Conservation (phyloP, 305 asterid genomes). For the Stenogyne calaminthoides region DNA sequence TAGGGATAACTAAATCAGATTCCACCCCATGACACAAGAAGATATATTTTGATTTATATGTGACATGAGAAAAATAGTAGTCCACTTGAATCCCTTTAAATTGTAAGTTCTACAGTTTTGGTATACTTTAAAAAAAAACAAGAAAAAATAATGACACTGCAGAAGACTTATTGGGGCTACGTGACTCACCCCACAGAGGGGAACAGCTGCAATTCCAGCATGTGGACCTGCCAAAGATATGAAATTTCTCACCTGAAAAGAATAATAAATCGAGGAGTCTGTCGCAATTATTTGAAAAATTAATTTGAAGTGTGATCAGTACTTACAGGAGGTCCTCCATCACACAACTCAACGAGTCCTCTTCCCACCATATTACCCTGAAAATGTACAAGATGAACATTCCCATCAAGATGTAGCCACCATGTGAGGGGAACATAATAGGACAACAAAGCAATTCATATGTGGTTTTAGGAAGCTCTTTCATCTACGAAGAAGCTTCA, state of each 20-base stretch:
- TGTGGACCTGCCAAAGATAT: slow-evolving; percentile 96
- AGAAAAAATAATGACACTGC: not conserved
- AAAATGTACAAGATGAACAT: slow-evolving; percentile 24
- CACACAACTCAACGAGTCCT: slow-evolving; percentile 85
- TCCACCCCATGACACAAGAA: not conserved
- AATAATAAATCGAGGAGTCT: slow-evolving; percentile 3
- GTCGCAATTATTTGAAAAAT: not conserved
- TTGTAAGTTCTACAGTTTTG: not conserved
- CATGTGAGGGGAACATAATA: not conserved
- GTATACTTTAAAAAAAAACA: not conserved
- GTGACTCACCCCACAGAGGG: slow-evolving; percentile 77
- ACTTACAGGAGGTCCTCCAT: slow-evolving; percentile 88
- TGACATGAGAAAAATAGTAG: not conserved
- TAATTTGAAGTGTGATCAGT: slow-evolving; percentile 18
- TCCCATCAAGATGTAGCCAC: not conserved
- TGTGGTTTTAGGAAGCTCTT: not conserved
- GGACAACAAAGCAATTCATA: too few species aligned
- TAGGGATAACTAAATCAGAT: slow-evolving; percentile 26
- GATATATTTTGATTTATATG: not conserved
- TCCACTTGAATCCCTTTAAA: not conserved
- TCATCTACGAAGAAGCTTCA: not conserved
- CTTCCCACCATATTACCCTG: slow-evolving; percentile 94
- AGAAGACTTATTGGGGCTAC: too few species aligned
- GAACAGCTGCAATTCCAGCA: slow-evolving; percentile 88
- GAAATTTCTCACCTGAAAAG: slow-evolving; percentile 72